Percentiles rank a stretch among this genome's conserved stretches.
phyloP scores from a whole-genome alignment of 2,329 filamentous ascomycete species.

The Monilinia laxa region DNA sequence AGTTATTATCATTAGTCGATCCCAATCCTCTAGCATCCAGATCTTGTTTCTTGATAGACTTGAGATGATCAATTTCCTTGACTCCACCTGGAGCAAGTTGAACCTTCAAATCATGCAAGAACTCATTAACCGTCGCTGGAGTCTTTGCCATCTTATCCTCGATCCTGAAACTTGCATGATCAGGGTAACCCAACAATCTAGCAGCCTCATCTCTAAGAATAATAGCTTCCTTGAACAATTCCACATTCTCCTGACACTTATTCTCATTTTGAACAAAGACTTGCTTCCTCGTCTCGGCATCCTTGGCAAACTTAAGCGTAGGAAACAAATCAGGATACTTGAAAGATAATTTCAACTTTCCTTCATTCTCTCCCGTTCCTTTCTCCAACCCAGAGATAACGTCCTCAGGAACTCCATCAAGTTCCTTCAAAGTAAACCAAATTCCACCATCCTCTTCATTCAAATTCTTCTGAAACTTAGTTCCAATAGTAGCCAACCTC shows the following conservation, averaged over 20 bases:
- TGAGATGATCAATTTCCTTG: constrained; percentile 69
- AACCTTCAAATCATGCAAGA: constrained; percentile 67
- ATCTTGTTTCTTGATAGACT: constrained; percentile 71
- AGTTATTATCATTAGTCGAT: constrained; percentile 60
- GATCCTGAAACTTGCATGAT: constrained; percentile 73
- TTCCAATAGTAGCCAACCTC: constrained; percentile 69
- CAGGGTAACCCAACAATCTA: constrained; percentile 71
- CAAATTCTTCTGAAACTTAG: constrained; percentile 75
- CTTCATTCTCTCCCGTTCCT: constrained; percentile 69
- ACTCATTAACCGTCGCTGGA: constrained; percentile 68
- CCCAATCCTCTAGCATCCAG: constrained; percentile 56
- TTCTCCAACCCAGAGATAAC: constrained; percentile 66
- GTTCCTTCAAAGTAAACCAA: constrained; percentile 72
- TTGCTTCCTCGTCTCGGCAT: constrained; percentile 65
- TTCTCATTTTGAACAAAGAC: constrained; percentile 77
- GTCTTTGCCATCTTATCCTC: constrained; percentile 87
- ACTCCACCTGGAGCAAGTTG: constrained; percentile 67
- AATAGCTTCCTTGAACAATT: constrained; percentile 73
- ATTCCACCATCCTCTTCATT: constrained; percentile 81
- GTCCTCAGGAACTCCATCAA: constrained; percentile 73
- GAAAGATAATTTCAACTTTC: constrained; percentile 73
- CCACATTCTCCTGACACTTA: constrained; percentile 66
- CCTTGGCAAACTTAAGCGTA: constrained; percentile 72
- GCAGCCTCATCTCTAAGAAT: constrained; percentile 76
- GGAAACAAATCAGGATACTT: constrained; percentile 84